These are phyloP conservation scores for Novymonas esmeraldas DNA, from an alignment of 208 protist genomes.

Conservation along the genomic window DNA sequence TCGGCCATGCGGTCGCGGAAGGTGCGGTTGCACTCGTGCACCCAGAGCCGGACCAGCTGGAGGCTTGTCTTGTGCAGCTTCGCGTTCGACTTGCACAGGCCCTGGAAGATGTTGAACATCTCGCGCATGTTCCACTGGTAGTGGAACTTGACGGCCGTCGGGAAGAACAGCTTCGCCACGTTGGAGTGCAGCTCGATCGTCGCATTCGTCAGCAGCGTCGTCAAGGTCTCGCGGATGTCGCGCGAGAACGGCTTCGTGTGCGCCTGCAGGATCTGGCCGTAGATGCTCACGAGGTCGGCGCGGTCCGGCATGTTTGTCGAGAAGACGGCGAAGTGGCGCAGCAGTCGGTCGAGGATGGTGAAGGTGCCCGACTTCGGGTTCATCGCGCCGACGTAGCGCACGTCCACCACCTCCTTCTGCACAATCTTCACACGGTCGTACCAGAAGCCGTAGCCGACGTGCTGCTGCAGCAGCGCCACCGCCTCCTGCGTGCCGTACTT, in stretches of 20 bases:
- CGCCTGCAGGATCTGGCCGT: constrained; percentile 94
- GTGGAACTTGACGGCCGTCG: constrained; percentile 99
- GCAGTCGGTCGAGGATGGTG: constrained; percentile 95
- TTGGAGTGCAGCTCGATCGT: constrained; percentile 93
- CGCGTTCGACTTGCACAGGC: constrained; percentile 89
- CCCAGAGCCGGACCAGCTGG: constrained; percentile 93
- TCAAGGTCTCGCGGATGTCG: constrained; percentile 88
- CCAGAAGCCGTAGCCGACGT: constrained; percentile 98
- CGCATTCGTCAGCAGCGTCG: constrained; percentile 88
- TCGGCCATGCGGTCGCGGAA: constrained; percentile 96
- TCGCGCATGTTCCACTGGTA: constrained; percentile 99
- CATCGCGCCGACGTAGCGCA: constrained; percentile 97
- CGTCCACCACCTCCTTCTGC: constrained; percentile 95
- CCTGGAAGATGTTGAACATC: constrained; percentile 97
- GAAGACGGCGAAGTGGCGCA: constrained; percentile 97
- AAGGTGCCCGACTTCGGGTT: constrained; percentile 99
- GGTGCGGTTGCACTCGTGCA: constrained; percentile 97
- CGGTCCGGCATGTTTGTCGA: constrained; percentile 95
- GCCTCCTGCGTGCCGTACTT: constrained; percentile 98
- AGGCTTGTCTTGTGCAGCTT: constrained; percentile 85
- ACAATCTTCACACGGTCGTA: constrained; percentile 97
- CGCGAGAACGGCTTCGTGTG: constrained; percentile 90
- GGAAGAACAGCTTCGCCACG: constrained; percentile 95
- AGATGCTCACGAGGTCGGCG: constrained; percentile 93
- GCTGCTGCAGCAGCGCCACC: constrained; percentile 97